phyloP scores from a whole-genome alignment of 2,329 filamentous ascomycete species.

The Pseudocercospora pini-densiflorae region DNA sequence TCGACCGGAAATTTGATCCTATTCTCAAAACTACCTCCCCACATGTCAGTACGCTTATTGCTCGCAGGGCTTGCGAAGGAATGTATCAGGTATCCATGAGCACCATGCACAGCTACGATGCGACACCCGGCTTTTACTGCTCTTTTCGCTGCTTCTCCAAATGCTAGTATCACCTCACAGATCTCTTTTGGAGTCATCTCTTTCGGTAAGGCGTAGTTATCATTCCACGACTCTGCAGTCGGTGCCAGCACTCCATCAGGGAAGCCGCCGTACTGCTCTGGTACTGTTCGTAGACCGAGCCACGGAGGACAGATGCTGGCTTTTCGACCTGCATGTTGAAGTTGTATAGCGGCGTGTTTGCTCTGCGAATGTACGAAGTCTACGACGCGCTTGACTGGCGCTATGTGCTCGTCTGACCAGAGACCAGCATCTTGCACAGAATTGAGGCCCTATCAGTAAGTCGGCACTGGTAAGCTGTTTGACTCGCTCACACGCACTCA shows the following conservation, averaged over 20 bases:
- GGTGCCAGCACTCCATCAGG: background rate
- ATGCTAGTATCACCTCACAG: slow-evolving; percentile 40
- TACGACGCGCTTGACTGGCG: background rate
- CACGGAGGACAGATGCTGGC: background rate
- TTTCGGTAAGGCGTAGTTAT: slow-evolving; percentile 3
- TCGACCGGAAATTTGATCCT: slow-evolving; percentile 60
- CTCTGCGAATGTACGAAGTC: slow-evolving; percentile 2
- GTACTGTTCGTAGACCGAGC: slow-evolving; percentile 1
- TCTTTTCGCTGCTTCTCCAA: slow-evolving; percentile 52
- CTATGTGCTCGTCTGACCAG: background rate
- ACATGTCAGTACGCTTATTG: slow-evolving; percentile 56
- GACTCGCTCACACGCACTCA: background rate
- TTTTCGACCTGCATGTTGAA: background rate
- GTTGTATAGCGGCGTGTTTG: background rate
- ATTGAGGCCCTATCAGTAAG: background rate
- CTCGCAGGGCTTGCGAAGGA: slow-evolving; percentile 56
- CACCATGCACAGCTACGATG: slow-evolving; percentile 55
- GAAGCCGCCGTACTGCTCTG: slow-evolving; percentile 1
- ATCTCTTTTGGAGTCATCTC: slow-evolving; percentile 52
- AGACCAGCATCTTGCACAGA: slow-evolving; percentile 1
- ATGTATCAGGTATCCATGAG: slow-evolving; percentile 58
- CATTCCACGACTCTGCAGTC: slow-evolving; percentile 1
- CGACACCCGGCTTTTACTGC: slow-evolving; percentile 62
- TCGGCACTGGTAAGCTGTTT: background rate
- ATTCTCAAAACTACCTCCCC: slow-evolving; percentile 56